These are phyloP conservation scores for Yamadazyma epiphylla DNA, from an alignment of 1,139 yeast genomes.

Conservation along the genomic window DNA sequence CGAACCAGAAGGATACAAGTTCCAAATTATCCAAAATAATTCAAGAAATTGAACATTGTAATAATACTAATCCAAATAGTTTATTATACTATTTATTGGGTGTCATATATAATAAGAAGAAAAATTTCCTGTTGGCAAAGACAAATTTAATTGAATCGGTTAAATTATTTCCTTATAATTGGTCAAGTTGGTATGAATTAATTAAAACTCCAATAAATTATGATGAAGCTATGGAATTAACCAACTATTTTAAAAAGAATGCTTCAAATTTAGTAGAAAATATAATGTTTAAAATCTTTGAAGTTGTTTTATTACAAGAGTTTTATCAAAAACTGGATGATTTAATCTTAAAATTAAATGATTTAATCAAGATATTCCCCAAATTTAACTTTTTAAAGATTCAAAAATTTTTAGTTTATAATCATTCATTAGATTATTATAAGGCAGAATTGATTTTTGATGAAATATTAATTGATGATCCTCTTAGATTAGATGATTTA, in stretches of 20 bases:
- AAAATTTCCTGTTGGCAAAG: conserved; percentile 58
- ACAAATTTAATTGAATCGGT: conserved; percentile 56
- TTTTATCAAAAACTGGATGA: conserved; percentile 65
- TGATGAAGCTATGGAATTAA: conserved; percentile 55
- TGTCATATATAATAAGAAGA: conserved; percentile 58
- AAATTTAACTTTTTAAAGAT: conserved; percentile 69
- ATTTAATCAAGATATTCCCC: conserved; percentile 56
- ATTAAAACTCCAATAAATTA: conserved; percentile 58
- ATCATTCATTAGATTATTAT: conserved; percentile 75
- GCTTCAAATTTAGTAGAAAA: conserved; percentile 19
- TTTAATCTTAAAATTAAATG: conserved; percentile 43
- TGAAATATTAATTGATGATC: conserved; percentile 69
- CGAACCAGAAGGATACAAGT: conserved; percentile 18
- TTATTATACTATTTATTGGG: conserved; percentile 71
- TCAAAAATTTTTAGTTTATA: conserved; percentile 76
- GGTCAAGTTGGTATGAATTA: conserved; percentile 93
- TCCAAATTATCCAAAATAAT: conserved; percentile 38
- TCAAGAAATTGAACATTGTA: conserved; percentile 34
- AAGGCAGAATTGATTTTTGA: conserved; percentile 82
- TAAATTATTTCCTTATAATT: conserved; percentile 70
- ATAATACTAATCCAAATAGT: conserved; percentile 40
- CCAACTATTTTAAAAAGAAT: conserved; percentile 32
- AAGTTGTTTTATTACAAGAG: conserved; percentile 71
- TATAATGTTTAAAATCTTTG: conserved; percentile 66
- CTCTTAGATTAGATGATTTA: conserved; percentile 82